Base-by-base conservation (phyloP, 768 basidiomycete species). In the Pleurotus sapidus region DNA sequence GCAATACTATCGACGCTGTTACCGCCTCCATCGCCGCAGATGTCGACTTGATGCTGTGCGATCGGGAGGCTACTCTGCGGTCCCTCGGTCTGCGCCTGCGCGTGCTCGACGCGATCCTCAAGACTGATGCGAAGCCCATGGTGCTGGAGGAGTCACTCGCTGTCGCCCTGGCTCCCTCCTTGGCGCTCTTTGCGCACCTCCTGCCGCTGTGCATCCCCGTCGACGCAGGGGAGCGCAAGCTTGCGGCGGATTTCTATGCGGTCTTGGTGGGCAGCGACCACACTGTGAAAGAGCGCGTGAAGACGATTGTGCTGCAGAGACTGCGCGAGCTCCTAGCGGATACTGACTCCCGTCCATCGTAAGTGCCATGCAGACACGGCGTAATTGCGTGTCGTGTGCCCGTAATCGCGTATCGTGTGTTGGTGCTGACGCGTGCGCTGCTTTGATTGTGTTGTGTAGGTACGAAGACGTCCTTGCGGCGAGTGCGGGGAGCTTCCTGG, bases 141-240 rank as follows among this genome's bases (percentile, higher is more conserved):
- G 56, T 59, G 11, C 17, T 25, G 46, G 48, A 25, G 15, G 46
- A 55, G 27, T 57, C 55, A 39, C 25, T 42, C 9, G 23, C 25
- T 23, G 17, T 61, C 23, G 39, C 62, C 1, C 58, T 81, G 30
- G 54, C 83, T 8, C 77, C 78, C 0, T 68, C 77, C 47, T 56
- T 85, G 5, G 85, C 81, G 61, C 59, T 82, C 6, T 73, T 81
- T 18, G 80, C 73, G 1, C 75, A 79, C 63, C 67, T 88, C 27
- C 50, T 83, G 3, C 79, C 84, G 1, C 64, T 63, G 7, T 71
- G 70, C 48, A 61, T 61, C 18, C 18, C 39, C 2, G 15, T 54
- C 18, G 38, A 54, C n/a, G 3, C 24, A 2, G 18, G 18, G 17
- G 5, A 69, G 86, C 51, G 80, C 76, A 58, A 70, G 68, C 30